phyloP scores from a whole-genome alignment of 164 flowering plant genomes.

The Umbilicus rupestris region DNA sequence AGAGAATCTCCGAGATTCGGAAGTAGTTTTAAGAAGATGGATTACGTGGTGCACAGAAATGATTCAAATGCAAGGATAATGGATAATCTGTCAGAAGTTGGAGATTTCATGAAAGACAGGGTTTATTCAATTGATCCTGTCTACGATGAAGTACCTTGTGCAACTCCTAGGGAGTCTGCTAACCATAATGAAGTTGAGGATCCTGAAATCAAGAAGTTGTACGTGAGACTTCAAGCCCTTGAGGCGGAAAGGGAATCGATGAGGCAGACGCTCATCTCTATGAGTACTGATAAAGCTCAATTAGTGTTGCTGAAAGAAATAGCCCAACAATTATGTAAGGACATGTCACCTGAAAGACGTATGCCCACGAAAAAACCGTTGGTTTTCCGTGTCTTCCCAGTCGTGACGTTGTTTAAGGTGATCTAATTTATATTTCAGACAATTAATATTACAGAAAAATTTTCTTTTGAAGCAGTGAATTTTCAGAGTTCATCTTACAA shows the following conservation, averaged over 20 bases:
- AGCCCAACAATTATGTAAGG: slow-evolving; percentile 79
- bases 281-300: slow-evolving; percentile 94
- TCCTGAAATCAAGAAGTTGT: slow-evolving; percentile 75
- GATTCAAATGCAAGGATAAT: slow-evolving; percentile 33
- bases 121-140: slow-evolving; percentile 80
- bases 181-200: slow-evolving; percentile 39
- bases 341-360: slow-evolving; percentile 46
- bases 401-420: slow-evolving; percentile 63
- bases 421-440: background rate
- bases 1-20: slow-evolving; percentile 35
- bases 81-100: slow-evolving; percentile 50
- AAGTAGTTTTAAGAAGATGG: slow-evolving; percentile 39
- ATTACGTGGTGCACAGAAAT: slow-evolving; percentile 25
- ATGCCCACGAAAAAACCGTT: slow-evolving; percentile 45
- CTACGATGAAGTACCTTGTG: slow-evolving; percentile 35
- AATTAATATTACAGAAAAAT: background rate
- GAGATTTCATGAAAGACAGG: slow-evolving; percentile 74
- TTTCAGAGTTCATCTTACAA: background rate
- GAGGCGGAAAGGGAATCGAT: slow-evolving; percentile 96
- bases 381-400: slow-evolving; percentile 31
- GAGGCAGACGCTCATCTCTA: slow-evolving; percentile 78
- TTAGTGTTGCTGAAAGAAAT: slow-evolving; percentile 72
- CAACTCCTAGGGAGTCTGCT: slow-evolving; percentile 40
- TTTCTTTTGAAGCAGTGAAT: background rate
- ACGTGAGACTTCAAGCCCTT: slow-evolving; percentile 84